These are phyloP conservation scores for Dittrichia graveolens DNA, from an alignment of 129 eudicot species.

Conservation along the genomic window DNA sequence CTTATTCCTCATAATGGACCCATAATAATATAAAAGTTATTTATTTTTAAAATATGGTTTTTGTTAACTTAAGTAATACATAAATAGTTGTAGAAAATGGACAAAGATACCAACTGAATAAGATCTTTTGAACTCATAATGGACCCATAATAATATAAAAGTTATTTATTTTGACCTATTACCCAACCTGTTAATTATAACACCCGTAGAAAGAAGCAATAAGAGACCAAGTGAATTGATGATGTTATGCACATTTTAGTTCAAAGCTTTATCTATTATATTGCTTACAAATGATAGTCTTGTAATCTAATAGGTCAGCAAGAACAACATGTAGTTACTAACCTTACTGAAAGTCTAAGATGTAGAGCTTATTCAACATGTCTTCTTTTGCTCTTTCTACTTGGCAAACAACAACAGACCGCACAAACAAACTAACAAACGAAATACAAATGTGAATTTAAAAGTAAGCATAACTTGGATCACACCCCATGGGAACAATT, in stretches of 20 bases:
- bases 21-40: too few species aligned
- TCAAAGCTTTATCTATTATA: background rate
- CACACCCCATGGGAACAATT: slow-evolving; percentile 73
- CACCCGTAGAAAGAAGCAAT: too few species aligned
- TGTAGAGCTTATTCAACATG: slow-evolving; percentile 89
- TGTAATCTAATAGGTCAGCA: background rate
- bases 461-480: background rate
- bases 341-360: slow-evolving; percentile 61
- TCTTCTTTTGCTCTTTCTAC: slow-evolving; percentile 94
- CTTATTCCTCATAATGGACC: too few species aligned
- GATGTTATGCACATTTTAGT: background rate
- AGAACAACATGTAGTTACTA: slow-evolving; percentile 14
- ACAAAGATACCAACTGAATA: too few species aligned
- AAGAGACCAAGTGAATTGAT: background rate
- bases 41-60: too few species aligned
- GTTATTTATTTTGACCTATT: too few species aligned
- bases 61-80: too few species aligned
- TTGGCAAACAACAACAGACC: slow-evolving; percentile 96
- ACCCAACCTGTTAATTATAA: too few species aligned
- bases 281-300: background rate
- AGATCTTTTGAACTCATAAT: too few species aligned
- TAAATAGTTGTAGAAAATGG: too few species aligned
- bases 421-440: slow-evolving; percentile 20
- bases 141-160: too few species aligned
- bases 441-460: background rate